Evolutionary conservation across 2,329 filamentous ascomycete genomes (phyloP), one percentile per base, ranked within the genome.

Genomic region (Fusarium bactridioides): DNA sequence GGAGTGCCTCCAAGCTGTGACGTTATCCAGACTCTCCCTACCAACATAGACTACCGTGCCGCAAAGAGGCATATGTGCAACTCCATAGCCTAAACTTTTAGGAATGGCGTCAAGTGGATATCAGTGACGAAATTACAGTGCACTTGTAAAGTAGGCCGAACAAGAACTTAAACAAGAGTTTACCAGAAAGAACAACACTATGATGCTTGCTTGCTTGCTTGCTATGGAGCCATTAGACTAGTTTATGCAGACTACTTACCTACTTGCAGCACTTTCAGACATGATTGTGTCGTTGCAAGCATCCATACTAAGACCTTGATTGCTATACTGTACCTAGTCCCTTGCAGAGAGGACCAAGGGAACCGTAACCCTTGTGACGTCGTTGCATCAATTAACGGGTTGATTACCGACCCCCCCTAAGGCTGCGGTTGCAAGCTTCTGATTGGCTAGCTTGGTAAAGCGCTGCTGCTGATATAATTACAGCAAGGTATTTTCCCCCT

Each of bases 41-140:
- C 35, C 16, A 33, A 33, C 31, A 33, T 33, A 33, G 13, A 33
- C 31, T 44, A 23, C 53, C 44, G 56, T 61, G 61, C 70, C 69
- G 44, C 54, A 50, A 41, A 61, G 64, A 40, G 45, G 41, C 50
- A 64, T 54, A 33, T 33, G 18, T 51, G n/a, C 48, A 35, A 43
- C 33, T 21, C 27, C 18, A 6, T 47, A 27, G 21, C 21, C 40
- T 47, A 56, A 31, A 54, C 23, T 56, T 56, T 50, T 53, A 50
- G 47, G 40, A 16, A 70, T 72, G 63, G 69, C 61, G 70, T 72
- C 57, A 72, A 72, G 15, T 64, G 23, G 33, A 27, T 47, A 51
- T 13, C 41, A 29, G 57, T 69, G 64, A 69, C 33, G 44, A 59
- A 45, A 50, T 50, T 45, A 56, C 57, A 35, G 23, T 58, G 21